Evolutionary conservation across 306 rosid species (phyloP).

Genomic region (Cicer chorassanicum): DNA sequence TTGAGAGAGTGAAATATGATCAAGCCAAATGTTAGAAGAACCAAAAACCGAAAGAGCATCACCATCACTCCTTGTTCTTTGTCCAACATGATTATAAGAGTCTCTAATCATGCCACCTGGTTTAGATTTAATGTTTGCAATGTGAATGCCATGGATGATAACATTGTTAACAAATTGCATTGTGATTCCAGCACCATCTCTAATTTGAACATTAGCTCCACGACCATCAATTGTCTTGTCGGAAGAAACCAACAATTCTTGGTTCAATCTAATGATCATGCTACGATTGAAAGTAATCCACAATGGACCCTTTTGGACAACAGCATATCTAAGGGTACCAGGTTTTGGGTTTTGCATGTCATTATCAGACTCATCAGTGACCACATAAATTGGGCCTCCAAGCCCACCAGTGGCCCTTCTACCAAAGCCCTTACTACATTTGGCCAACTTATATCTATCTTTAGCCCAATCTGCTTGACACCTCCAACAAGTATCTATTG

Average conservation of each 20-base stretch:
- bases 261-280: conserved; percentile 28
- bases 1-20: conserved; percentile 38
- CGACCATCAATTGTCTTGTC: conserved; percentile 47
- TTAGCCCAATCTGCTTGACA: conserved; percentile 27
- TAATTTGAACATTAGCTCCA: conserved; percentile 26
- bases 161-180: conserved; percentile 39
- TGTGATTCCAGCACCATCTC: conserved; percentile 39
- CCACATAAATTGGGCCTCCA: conserved; percentile 40
- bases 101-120: conserved; percentile 33
- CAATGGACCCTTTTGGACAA: conserved; percentile 12
- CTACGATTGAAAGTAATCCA: conserved; percentile 32
- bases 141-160: conserved; percentile 33
- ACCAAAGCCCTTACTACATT: conserved; percentile 41
- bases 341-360: conserved; percentile 29
- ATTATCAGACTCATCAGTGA: conserved; percentile 8
- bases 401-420: conserved; percentile 37
- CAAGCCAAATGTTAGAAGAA: conserved; percentile 41
- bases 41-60: conserved; percentile 44
- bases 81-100: conserved; percentile 16
- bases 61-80: conserved; percentile 39
- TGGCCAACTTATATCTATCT: not conserved
- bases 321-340: conserved; percentile 33
- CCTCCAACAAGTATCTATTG: conserved; percentile 47
- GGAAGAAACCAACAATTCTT: conserved; percentile 35
- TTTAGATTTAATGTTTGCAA: conserved; percentile 5